Evolutionary conservation across 179 eudicot genomes (phyloP), one percentile per base, ranked within the genome.

Genomic region (Pouteria campechiana): DNA sequence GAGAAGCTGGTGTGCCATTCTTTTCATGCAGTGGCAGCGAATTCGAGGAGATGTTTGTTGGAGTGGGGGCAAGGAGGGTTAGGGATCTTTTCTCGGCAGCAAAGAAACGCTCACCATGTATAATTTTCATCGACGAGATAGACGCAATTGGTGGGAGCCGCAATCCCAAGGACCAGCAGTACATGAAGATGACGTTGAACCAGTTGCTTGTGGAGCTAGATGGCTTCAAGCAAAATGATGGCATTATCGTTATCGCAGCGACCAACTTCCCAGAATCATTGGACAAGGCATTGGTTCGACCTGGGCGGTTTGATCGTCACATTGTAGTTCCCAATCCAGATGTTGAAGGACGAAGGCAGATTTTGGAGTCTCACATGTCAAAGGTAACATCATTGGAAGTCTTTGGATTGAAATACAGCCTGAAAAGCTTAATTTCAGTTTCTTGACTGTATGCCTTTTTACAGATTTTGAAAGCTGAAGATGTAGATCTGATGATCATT

Each of bases 1-100:
- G 97, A 44, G 94, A 88, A 71, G 92, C 94, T 21, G 92, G 88
- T 7, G 94, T 88, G 16, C 94, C 94, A n/a, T 88, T 88, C 52
- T 83, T 83, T 63, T 88, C 92, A 13, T 83, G 94, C 65, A 88
- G 94, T 53, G 94, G 97, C 15, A 84, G 93, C 64, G 97, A 88
- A 54, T 88, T 88, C 43, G 75, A 69, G 41, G 79, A 81, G 51
- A 81, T 78, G 80, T 78, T 72, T 51, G 79, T 81, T 31, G 86
- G 86, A 15, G 86, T 78, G 28, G 93, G 86, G 38, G 83, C 86
- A 2, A 60, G 82, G 2, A 63, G 82, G 30, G 86, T 78, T 20
- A 55, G 83, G 58, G 93, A 81, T 38, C 64, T 79, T 6, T 81
- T 81, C 55, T 56, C 79, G 19, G 78, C 76, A 29, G 88, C 83